Conservation (phyloP, 176 grass and related monocot species). For the Oryza officinalis region DNA sequence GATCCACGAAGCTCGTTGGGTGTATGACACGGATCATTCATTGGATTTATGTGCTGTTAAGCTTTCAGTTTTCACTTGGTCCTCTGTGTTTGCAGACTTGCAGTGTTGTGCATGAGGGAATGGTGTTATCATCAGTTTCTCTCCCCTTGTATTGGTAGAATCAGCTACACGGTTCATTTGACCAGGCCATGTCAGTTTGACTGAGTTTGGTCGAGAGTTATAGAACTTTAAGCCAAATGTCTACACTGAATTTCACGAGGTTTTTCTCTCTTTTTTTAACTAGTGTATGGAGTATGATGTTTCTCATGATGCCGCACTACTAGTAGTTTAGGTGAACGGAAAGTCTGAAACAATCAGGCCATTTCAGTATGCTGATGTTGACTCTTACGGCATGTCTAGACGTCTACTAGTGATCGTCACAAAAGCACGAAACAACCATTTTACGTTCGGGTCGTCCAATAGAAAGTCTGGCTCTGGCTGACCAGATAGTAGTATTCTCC, state of each 20-base stretch:
- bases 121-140: neutral
- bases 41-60: slow-evolving; percentile 27
- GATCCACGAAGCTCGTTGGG: slow-evolving; percentile 19
- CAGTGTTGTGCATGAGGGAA: neutral
- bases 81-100: neutral
- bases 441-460: too few species aligned
- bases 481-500: too few species aligned
- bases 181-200: neutral
- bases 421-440: too few species aligned
- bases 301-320: too few species aligned
- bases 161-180: neutral
- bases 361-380: neutral
- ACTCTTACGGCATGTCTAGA: neutral
- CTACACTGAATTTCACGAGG: neutral
- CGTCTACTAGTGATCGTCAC: too few species aligned
- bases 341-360: neutral
- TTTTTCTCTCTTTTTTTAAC: too few species aligned
- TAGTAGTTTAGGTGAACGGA: too few species aligned
- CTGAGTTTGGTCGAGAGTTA: neutral
- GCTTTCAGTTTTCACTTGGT: neutral
- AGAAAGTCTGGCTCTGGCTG: too few species aligned
- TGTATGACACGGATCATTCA: slow-evolving; percentile 33
- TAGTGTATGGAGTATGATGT: too few species aligned
- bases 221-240: neutral
- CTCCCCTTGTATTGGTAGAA: neutral